Evolutionary conservation across 2,329 filamentous ascomycete genomes (phyloP).

Genomic region (Pezicula neosporulosa): DNA sequence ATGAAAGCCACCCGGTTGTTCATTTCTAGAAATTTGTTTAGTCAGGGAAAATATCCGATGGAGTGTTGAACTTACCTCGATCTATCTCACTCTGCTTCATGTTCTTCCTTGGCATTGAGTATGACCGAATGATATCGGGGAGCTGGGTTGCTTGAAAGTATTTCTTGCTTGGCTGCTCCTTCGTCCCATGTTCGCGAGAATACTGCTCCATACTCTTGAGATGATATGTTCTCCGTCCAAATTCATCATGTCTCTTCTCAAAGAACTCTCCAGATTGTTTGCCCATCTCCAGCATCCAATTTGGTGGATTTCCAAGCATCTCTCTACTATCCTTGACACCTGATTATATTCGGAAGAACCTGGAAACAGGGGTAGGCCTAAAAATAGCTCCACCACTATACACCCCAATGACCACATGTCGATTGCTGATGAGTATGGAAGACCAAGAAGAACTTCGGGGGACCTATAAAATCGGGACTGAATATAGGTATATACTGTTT

Average conservation of each 20-base stretch:
- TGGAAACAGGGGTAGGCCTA: slow-evolving; percentile 90
- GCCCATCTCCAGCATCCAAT: slow-evolving; percentile 99
- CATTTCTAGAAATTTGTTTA: slow-evolving; percentile 67
- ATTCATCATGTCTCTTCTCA: slow-evolving; percentile 81
- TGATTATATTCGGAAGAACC: slow-evolving; percentile 99
- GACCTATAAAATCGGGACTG: slow-evolving; percentile 98
- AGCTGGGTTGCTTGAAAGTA: slow-evolving; percentile 95
- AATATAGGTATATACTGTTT: slow-evolving; percentile 99
- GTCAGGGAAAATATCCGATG: slow-evolving; percentile 1
- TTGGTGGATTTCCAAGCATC: slow-evolving; percentile 94
- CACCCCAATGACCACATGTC: slow-evolving; percentile 99
- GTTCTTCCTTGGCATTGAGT: slow-evolving; percentile 97
- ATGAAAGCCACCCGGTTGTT: slow-evolving; percentile 97
- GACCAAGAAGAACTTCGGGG: slow-evolving; percentile 88
- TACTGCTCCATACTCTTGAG: slow-evolving; percentile 98
- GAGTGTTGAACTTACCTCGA: slow-evolving; percentile 61
- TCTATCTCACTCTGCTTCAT: slow-evolving; percentile 98
- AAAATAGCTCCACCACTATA: slow-evolving; percentile 95
- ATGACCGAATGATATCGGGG: slow-evolving; percentile 95
- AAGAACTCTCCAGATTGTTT: slow-evolving; percentile 98
- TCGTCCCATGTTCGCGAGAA: slow-evolving; percentile 89
- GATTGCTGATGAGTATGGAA: slow-evolving; percentile 97
- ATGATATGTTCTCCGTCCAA: slow-evolving; percentile 83
- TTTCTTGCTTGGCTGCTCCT: slow-evolving; percentile 99
- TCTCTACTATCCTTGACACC: slow-evolving; percentile 93